Conservation (phyloP, 495 filamentous ascomycete species). For the Penicillium argentinense region DNA sequence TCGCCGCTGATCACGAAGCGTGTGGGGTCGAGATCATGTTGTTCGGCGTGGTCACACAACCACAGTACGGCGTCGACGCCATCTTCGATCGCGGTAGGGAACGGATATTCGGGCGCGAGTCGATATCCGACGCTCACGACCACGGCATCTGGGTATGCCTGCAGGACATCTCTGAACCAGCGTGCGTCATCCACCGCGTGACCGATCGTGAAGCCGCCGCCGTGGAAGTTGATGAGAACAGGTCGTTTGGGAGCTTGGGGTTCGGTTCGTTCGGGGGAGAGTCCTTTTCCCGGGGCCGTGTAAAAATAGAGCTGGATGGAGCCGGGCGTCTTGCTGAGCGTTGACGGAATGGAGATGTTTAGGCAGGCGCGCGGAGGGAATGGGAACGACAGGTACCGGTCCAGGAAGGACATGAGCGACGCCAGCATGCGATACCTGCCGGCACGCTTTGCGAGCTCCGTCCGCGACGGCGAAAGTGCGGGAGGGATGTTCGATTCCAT, state of each 20-base stretch:
- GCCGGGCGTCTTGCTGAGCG: slow-evolving; percentile 14
- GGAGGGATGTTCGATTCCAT: not conserved
- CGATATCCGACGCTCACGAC: slow-evolving; percentile 34
- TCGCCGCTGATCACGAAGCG: slow-evolving; percentile 68
- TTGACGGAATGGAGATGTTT: slow-evolving; percentile 19
- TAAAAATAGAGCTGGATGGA: slow-evolving; percentile 22
- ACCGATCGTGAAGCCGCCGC: slow-evolving; percentile 39
- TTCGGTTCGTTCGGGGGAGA: not conserved
- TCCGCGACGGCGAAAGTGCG: not conserved
- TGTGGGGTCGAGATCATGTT: slow-evolving; percentile 47
- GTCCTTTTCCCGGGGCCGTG: slow-evolving; percentile 7
- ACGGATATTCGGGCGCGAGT: slow-evolving; percentile 38
- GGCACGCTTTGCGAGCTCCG: slow-evolving; percentile 11
- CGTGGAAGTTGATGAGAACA: slow-evolving; percentile 29
- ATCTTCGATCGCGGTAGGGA: slow-evolving; percentile 60
- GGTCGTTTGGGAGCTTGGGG: not conserved
- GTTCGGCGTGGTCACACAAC: slow-evolving; percentile 49
- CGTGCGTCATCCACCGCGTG: slow-evolving; percentile 28
- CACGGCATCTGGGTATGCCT: slow-evolving; percentile 7
- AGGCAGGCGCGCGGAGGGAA: slow-evolving; percentile 9
- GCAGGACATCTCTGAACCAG: slow-evolving; percentile 14
- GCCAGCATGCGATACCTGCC: slow-evolving; percentile 14
- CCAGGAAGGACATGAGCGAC: slow-evolving; percentile 17
- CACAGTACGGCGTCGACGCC: slow-evolving; percentile 55
- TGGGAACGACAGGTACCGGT: slow-evolving; percentile 20